Evolutionary conservation across 2,329 filamentous ascomycete species (phyloP).

Genomic region (Nannizziopsis arthrosporioides): DNA sequence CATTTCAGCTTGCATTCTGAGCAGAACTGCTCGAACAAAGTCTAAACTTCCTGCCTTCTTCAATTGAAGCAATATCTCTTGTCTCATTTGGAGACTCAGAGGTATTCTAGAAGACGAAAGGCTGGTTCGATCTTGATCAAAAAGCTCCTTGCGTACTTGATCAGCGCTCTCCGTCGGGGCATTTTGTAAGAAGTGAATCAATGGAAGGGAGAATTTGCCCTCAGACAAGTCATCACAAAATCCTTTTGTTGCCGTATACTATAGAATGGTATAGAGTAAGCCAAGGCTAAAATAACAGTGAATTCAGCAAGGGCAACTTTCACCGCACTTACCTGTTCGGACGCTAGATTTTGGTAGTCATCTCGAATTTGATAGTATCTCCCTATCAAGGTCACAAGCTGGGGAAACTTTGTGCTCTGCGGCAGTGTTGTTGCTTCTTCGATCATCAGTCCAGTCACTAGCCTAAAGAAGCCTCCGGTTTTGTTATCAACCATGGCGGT

Average conservation of each 20-base stretch:
- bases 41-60: conserved; percentile 9
- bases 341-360: conserved; percentile 82
- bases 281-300: neutral
- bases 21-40: conserved; percentile 3
- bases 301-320: too few relatives aligned
- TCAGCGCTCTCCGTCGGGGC: neutral
- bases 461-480: conserved; percentile 38
- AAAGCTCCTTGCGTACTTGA: neutral
- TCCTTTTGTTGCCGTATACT: conserved; percentile 78
- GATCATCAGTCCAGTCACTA: conserved; percentile 38
- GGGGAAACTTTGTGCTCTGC: conserved; percentile 30
- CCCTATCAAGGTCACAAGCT: conserved; percentile 55
- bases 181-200: conserved; percentile 77
- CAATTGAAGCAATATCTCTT: conserved; percentile 2
- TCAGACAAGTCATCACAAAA: conserved; percentile 92
- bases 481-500: conserved; percentile 41
- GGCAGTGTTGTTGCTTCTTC: conserved; percentile 9
- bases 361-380: conserved; percentile 39
- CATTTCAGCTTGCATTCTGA: conserved; percentile 5
- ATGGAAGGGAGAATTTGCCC: conserved; percentile 91
- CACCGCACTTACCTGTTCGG: conserved; percentile 17
- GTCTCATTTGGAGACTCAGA: neutral
- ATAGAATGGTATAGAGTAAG: conserved; percentile 26
- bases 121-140: neutral
- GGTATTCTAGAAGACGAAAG: neutral